Conservation (phyloP, 345 rosid genomes). For the Jatropha curcas region DNA sequence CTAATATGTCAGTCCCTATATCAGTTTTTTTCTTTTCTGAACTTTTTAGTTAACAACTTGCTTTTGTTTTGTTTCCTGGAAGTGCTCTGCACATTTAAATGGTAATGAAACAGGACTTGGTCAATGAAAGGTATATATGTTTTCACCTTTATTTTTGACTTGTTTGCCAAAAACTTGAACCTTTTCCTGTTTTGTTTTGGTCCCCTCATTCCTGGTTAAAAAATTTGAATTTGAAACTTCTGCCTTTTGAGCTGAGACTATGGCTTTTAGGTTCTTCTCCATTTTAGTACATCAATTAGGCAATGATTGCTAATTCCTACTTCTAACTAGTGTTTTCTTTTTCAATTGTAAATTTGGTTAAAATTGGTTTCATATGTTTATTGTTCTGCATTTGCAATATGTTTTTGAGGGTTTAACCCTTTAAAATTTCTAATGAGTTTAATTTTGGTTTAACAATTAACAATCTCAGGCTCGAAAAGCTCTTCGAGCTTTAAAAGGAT, state of each 20-base stretch:
- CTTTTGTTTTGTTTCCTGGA: background rate
- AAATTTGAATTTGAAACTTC: conserved; percentile 18
- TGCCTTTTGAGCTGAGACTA: background rate
- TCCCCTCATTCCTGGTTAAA: background rate
- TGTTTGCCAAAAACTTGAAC: background rate
- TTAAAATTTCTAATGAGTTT: background rate
- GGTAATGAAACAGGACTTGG: conserved; percentile 9
- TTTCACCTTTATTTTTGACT: conserved; percentile 2
- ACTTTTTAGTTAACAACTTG: background rate
- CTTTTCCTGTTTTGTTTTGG: background rate
- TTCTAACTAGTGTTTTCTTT: background rate
- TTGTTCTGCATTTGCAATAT: background rate
- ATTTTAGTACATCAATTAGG: background rate
- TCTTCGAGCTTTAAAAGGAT: conserved; percentile 31
- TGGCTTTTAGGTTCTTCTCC: background rate
- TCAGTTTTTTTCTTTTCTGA: background rate
- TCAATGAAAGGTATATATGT: conserved; percentile 1
- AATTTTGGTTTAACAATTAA: background rate
- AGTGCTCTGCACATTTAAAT: background rate
- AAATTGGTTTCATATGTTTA: background rate
- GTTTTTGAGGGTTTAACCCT: background rate
- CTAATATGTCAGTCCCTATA: background rate
- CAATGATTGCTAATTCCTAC: conserved; percentile 1
- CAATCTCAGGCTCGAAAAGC: conserved; percentile 30
- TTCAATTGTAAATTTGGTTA: background rate